Evolutionary conservation across 129 eudicot genomes (phyloP), one percentile per base, ranked within the genome.

Genomic region (Helichrysum umbraculigerum): DNA sequence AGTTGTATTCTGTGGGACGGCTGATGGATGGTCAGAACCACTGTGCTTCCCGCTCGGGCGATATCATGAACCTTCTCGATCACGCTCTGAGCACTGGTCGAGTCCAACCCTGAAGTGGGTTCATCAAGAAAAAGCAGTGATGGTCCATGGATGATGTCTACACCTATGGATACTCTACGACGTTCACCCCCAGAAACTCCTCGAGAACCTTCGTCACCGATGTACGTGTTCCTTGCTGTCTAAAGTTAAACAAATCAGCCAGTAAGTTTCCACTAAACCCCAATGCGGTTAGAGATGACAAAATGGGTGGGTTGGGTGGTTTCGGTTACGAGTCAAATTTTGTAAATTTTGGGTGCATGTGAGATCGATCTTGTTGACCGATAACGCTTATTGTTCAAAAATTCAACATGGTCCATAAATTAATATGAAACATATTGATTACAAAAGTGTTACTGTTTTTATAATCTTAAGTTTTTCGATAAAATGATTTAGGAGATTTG

Each of bases 181-280:
- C 96, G 85, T 88, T 92, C 96, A 2, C 98, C 98, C 2, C 98
- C 96, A 0, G 98, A 92, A 33, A 92, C 91, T 41, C 98, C 98
- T 58, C 98, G 79, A 17, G 83, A 87, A 62, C 92, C 96, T 80
- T 85, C 96, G 28, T 90, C 90, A 22, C 96, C 96, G 5, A 90
- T 90, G 80, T 84, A 87, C 12, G 96, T 90, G 74, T 88, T 88
- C 81, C 89, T 85, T 14, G 94, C 72, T 68, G 87, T 84, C 96
- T 89, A 71, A 74, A 71, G 28, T 75, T 25, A 54, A 57, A 82
- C 68, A 42, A 84, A 60, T 73, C 37, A 52, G n/a, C 52, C 50
- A 7, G 21, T 72, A 67, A 51, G 70, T 70, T 47, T 63, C 58
- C 70, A 77, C 25, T 68, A 19, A 39, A 68, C 52, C 51, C 56